These are phyloP conservation scores for Mucor sp. DNA, from an alignment of 371 early-diverging fungal genomes.

Conservation along the genomic window DNA sequence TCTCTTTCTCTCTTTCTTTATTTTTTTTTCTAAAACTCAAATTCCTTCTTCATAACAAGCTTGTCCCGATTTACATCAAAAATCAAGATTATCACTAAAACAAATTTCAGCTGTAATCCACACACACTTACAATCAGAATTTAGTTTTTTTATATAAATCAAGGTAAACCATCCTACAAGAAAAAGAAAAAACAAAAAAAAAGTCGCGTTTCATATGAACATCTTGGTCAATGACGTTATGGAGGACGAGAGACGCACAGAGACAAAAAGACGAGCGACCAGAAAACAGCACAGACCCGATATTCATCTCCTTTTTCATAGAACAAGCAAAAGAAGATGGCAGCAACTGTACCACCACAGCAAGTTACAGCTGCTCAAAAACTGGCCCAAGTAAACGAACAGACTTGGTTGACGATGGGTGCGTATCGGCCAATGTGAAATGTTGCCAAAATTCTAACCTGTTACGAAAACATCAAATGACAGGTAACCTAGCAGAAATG, in stretches of 20 bases:
- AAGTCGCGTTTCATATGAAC: neutral
- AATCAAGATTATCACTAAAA: neutral
- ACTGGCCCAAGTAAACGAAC: constrained; percentile 66
- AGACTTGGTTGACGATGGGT: constrained; percentile 78
- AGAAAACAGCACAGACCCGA: neutral
- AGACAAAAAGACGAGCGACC: neutral
- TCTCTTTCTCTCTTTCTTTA: neutral
- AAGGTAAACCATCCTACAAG: neutral
- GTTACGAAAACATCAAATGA: neutral
- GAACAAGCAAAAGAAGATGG: constrained; percentile 15
- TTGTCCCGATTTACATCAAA: neutral
- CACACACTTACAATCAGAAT: neutral
- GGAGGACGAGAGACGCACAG: neutral
- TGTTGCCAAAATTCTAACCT: neutral
- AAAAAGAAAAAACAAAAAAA: neutral
- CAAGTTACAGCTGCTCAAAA: constrained; percentile 56
- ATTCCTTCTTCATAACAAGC: neutral
- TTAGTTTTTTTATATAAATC: neutral
- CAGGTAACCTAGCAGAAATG: constrained; percentile 70
- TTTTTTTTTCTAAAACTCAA: neutral
- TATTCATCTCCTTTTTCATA: neutral
- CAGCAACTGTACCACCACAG: constrained; percentile 31
- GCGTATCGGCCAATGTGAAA: neutral
- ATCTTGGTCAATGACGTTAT: neutral
- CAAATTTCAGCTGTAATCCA: neutral